Base-by-base conservation (phyloP, 306 rosid species). In the Styphnolobium japonicum region DNA sequence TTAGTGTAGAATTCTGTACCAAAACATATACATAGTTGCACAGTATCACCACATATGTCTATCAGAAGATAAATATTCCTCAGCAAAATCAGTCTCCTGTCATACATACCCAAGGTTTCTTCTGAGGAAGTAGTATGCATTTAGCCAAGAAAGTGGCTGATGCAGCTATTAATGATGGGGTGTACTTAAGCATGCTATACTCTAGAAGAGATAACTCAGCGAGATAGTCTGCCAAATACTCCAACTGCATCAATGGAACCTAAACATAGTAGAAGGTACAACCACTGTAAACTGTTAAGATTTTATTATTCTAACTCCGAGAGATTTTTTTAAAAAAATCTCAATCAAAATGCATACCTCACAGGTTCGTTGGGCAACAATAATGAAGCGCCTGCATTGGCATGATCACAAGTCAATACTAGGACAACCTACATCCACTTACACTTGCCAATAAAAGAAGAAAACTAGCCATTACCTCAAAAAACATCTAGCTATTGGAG, bases 131-230 rank as follows among this genome's bases (percentile, higher is more conserved):
- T 46, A 91, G 80, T 46, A 88, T 86, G 83, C 82, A 91, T 67
- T 72, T 88, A 55, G 97, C 90, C 90, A 91, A 79, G 86, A 91
- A 89, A 80, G 87, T 73, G 67, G 90, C 88, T 56, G 93, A 87
- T 27, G 93, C 93, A 58, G 93, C 93, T 53, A 89, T 69, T 57
- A 91, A 67, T 5, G 93, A 91, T 15, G 92, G 93, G 18, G 81
- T 55, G 81, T 79, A 84, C 76, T 63, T 55, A 60, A 86, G 92
- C 92, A 89, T 83, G 74, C 68, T 67, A 71, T 89, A 86, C 53
- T 89, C 89, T 42, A 86, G 69, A 75, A 91, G 93, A 31, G 93
- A 91, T 68, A 87, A 56, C 75, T 89, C 93, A 10, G 82, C 33
- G 2, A 91, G 79, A 79, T 89, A 91, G 76, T 67, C 85, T 29